Evolutionary conservation across 768 basidiomycete genomes (phyloP).

Genomic region (Jaapia argillacea): DNA sequence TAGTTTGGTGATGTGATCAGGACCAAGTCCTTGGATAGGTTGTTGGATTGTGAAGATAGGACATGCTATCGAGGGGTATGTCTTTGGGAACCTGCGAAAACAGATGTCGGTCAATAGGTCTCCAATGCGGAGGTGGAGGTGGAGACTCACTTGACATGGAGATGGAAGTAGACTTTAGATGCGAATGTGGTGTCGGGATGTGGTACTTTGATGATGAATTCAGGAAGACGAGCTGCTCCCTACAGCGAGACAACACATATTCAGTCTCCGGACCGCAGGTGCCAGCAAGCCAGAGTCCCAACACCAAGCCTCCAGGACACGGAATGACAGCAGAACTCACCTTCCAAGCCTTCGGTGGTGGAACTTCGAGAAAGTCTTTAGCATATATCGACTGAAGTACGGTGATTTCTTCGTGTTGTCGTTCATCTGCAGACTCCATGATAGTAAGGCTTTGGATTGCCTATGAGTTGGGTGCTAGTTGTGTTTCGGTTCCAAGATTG

Average conservation of each 20-base stretch:
- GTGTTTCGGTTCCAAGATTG: constrained; percentile 17
- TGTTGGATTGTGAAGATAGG: constrained; percentile 63
- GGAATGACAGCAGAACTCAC: constrained; percentile 25
- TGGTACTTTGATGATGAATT: constrained; percentile 65
- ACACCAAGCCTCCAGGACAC: too few relatives aligned
- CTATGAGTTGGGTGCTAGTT: constrained; percentile 6
- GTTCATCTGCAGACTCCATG: constrained; percentile 71
- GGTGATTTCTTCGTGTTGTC: constrained; percentile 61
- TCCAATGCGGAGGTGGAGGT: too few relatives aligned
- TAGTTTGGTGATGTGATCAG: constrained; percentile 47
- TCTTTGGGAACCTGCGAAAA: constrained; percentile 83
- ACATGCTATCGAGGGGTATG: constrained; percentile 65
- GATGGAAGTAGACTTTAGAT: constrained; percentile 49
- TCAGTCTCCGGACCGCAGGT: too few relatives aligned
- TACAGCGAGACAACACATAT: too few relatives aligned
- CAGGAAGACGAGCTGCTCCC: constrained; percentile 61
- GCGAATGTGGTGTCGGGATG: constrained; percentile 53
- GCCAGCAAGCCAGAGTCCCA: too few relatives aligned
- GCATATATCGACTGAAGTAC: constrained; percentile 75
- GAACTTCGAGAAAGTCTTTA: constrained; percentile 64
- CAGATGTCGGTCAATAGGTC: too few relatives aligned
- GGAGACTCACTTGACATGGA: constrained; percentile 73
- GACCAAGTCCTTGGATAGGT: constrained; percentile 47
- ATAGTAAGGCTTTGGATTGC: not conserved
- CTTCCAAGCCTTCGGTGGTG: constrained; percentile 80